Percentiles rank a stretch among this genome's conserved stretches.
Conservation (phyloP, 345 rosid species). For the Corchorus capsularis region DNA sequence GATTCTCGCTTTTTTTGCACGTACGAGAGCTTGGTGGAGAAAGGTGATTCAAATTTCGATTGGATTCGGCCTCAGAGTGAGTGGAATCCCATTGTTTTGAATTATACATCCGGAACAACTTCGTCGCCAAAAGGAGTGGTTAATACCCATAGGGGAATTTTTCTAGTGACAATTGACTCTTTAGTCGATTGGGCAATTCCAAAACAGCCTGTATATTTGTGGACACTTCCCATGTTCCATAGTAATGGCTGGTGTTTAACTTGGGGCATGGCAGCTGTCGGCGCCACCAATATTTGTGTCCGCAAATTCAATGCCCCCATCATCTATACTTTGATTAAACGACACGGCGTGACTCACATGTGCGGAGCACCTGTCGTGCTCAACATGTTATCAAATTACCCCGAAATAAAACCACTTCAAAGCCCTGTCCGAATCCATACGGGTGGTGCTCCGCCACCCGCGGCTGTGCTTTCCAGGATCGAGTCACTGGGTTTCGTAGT, state of each 20-base stretch:
- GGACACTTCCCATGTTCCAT: conserved; percentile 92
- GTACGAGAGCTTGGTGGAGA: conserved; percentile 53
- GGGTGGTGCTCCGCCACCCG: conserved; percentile 86
- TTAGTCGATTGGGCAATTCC: conserved; percentile 61
- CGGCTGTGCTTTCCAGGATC: conserved; percentile 55
- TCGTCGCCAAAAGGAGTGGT: conserved; percentile 89
- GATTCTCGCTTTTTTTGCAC: conserved; percentile 33
- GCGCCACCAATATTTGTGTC: conserved; percentile 73
- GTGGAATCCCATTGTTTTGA: conserved; percentile 66
- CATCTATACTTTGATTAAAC: conserved; percentile 50
- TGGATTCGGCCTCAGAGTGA: conserved; percentile 59
- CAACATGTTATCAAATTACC: conserved; percentile 59
- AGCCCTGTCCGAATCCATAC: conserved; percentile 65
- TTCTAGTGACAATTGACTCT: conserved; percentile 48
- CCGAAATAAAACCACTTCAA: conserved; percentile 30
- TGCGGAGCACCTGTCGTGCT: conserved; percentile 89
- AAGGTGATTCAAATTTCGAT: conserved; percentile 49
- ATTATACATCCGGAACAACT: conserved; percentile 88
- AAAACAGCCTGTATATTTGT: conserved; percentile 67
- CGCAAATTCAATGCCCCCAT: conserved; percentile 58
- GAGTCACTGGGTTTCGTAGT: conserved; percentile 70
- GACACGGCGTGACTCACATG: conserved; percentile 80
- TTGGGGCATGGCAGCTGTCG: conserved; percentile 84
- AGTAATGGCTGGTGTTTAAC: conserved; percentile 75
- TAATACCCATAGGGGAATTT: conserved; percentile 70